Evolutionary conservation across 2,329 filamentous ascomycete species (phyloP), one percentile per base, ranked within the genome.

Genomic region (Ramichloridium luteum): DNA sequence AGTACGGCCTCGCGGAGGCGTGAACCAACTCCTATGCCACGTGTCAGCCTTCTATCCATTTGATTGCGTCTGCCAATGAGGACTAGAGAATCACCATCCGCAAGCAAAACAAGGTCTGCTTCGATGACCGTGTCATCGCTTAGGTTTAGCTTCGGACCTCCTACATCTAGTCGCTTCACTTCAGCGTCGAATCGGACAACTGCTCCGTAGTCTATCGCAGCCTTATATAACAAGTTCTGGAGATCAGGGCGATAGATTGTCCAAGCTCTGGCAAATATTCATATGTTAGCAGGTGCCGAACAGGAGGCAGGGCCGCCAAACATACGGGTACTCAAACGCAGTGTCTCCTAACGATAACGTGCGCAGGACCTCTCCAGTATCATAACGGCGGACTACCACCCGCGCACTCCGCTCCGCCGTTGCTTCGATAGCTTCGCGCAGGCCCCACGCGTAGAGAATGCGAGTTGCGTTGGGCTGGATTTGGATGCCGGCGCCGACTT

Each of bases 401-500:
- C n/a, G n/a, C n/a, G n/a, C n/a, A n/a, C n/a, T n/a, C n/a, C n/a
- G 15, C 12, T 28, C 29, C 4, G 31, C 31, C 12, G 29, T 27
- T 15, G 12, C 22, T 9, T n/a, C 11, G 17, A 34, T 23, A 12
- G 28, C 16, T 2, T 23, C 13, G 9, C 15, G 25, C 3, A 34
- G 5, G 2, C 25, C 31, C 2, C 28, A 27, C 13, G 15, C 14
- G 16, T 34, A 20, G 2, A 34, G 6, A 6, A 34, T 23, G 22
- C 31, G 31, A 3, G 31, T 34, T n/a, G 31, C 31, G 17, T 34
- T 34, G 4, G 31, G 16, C 6, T 15, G 13, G 3, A 45, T 35
- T 31, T 47, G 44, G 25, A 47, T 45, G 16, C 44, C 44, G 15
- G 43, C 43, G n/a, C 44, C 44, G 25, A 47, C 43, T 34, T 62